These are phyloP conservation scores for Vaccinium macrocarpon DNA, from an alignment of 148 eudicot species.

Conservation along the genomic window DNA sequence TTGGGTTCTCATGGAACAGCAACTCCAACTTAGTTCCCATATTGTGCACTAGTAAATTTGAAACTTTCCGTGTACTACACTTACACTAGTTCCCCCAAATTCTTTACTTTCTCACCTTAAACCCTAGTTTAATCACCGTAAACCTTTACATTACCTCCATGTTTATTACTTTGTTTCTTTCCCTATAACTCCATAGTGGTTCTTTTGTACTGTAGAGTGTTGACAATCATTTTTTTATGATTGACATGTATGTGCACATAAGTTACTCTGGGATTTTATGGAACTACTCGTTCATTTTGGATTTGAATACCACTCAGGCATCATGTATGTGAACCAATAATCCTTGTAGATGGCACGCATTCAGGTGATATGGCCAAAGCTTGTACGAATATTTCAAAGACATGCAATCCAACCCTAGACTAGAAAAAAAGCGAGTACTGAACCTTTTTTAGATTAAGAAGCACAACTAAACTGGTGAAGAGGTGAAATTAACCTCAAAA, in stretches of 20 bases:
- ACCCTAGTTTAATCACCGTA: neutral
- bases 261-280: neutral
- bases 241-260: neutral
- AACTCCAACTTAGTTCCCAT: neutral
- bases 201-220: neutral
- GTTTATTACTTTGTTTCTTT: neutral
- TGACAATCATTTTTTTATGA: neutral
- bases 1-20: neutral
- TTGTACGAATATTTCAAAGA: neutral
- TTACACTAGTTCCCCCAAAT: neutral
- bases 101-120: neutral
- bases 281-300: neutral
- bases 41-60: neutral
- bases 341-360: neutral
- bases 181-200: neutral
- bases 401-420: neutral
- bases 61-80: neutral
- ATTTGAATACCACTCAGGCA: neutral
- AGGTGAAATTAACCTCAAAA: constrained; percentile 6
- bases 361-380: neutral
- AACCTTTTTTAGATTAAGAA: neutral
- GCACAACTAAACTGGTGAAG: neutral
- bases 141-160: neutral
- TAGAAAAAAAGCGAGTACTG: neutral
- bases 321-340: constrained; percentile 1